These are phyloP conservation scores for Penstemon newberryi DNA, from an alignment of 257 asterid species.

Conservation along the genomic window DNA sequence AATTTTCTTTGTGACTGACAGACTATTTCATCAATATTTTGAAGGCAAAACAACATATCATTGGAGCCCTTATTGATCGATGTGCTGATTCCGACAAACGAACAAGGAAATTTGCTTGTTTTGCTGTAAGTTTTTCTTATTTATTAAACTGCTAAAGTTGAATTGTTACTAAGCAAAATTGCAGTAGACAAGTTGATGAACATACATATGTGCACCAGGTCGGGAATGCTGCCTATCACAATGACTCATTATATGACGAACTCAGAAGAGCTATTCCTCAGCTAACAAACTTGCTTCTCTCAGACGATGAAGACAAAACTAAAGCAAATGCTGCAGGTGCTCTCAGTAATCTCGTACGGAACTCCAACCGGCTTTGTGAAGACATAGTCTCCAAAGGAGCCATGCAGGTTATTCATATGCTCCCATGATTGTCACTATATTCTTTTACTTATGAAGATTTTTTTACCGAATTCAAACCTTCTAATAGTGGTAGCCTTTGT, in stretches of 20 bases:
- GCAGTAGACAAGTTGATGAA: constrained; percentile 26
- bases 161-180: constrained; percentile 2
- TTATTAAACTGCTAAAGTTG: constrained; percentile 8
- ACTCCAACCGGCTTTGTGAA: constrained; percentile 88
- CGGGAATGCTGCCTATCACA: constrained; percentile 98
- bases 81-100: constrained; percentile 91
- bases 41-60: constrained; percentile 75
- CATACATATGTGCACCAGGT: constrained; percentile 50
- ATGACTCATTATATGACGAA: constrained; percentile 80
- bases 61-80: constrained; percentile 71
- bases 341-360: constrained; percentile 91
- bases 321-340: constrained; percentile 99
- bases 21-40: constrained; percentile 10
- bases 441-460: background rate
- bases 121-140: constrained; percentile 63
- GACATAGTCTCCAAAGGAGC: constrained; percentile 95
- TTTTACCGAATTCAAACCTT: background rate
- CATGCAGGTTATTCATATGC: constrained; percentile 61
- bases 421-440: background rate
- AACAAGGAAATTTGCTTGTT: constrained; percentile 95
- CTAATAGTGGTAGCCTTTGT: background rate
- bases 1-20: constrained; percentile 2
- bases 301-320: constrained; percentile 93
- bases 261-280: constrained; percentile 89
- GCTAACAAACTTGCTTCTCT: constrained; percentile 67